Base-by-base conservation (phyloP, 2,329 filamentous ascomycete species). In the Penicillium oxalicum region DNA sequence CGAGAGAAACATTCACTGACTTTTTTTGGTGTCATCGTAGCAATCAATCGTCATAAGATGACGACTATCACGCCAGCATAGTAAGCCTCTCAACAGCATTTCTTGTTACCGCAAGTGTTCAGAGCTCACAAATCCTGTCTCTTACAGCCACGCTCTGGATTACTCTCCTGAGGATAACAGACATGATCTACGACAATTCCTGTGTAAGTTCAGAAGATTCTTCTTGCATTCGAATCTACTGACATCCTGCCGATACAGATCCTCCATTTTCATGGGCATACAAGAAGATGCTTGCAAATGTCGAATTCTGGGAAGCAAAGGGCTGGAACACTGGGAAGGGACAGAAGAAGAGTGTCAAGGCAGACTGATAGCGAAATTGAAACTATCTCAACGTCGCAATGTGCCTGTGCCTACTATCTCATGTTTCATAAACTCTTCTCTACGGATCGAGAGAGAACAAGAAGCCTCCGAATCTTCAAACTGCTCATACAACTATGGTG, bases 141-240 rank as follows among this genome's bases (percentile, higher is more conserved):
- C 33, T 4, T 38, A 8, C 11, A 45, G 43, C 35, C 81, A 83
- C 56, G 65, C 74, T 8, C 65, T 67, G 46, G 63, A 68, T 11
- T 83, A 84, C 55, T 73, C 66, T 34, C 73, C 74, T 0, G 78
- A 81, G 38, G 79, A 81, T 47, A 83, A 84, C 55, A 66, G 81
- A 4, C 81, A 75, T 52, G 81, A 84, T 68, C 67, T 74, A 54
- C 68, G 76, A 46, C 79, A 77, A 26, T 81, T 81, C 57, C 61
- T 81, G 49, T 83, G 62, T 65, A 54, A 41, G 62, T 55, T 32
- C 28, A 9, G 1, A 9, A 25, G 37, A 29, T 24, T n/a, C 7
- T 5, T 2, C 2, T 33, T 9, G 9, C 9, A 9, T 11, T 11
- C 33, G 7, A 40, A 18, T 18, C n/a, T n/a, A 2, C 5, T 9